Base-by-base conservation (phyloP, 2,329 filamentous ascomycete genomes). In the Diaporthe citriasiana region DNA sequence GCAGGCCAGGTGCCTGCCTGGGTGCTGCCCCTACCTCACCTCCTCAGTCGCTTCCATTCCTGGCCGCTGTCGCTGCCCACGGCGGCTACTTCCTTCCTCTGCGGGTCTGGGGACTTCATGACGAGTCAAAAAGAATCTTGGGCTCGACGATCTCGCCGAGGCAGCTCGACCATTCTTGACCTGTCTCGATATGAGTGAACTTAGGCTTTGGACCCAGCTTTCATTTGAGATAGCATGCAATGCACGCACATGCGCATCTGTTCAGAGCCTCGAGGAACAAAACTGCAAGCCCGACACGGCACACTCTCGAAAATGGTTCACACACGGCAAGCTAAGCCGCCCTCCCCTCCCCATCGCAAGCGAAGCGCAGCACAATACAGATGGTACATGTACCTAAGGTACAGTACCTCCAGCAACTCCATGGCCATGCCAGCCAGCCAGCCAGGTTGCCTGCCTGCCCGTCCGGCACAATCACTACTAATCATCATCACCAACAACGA, bases 51-150 rank as follows among this genome's bases (percentile, higher is more conserved):
- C 57, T 63, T 45, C 38, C 57, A 63, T 63, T 19, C 40, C 59
- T 33, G 38, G 38, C 22, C 38, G 57, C 42, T 50, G 12, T 50
- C 22, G 30, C 60, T 35, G 60, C 19, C 30, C 60, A 66, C 60
- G 60, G 45, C 60, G 60, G 60, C 60, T 50, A 25, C 60, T 51
- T 51, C 63, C 63, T 51, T 51, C n/a, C 33, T 17, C n/a, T 51
- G 63, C 47, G 63, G 63, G 63, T 68, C 33, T 68, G 63, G 47
- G 47, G 63, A 53, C 33, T 68, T 53, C 45, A 33, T 53, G 63
- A 68, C 47, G n/a, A 35, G 63, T 68, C 63, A 68, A 68, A 68
- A 40, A 27, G 33, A 27, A 68, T 53, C 33, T 51, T 19, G 30
- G n/a, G 45, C 63, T 51, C 45, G 63, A 51, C 63, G 45, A 66